These are phyloP conservation scores for Metschnikowia koreensis DNA, from an alignment of 805 yeast species.

Conservation along the genomic window DNA sequence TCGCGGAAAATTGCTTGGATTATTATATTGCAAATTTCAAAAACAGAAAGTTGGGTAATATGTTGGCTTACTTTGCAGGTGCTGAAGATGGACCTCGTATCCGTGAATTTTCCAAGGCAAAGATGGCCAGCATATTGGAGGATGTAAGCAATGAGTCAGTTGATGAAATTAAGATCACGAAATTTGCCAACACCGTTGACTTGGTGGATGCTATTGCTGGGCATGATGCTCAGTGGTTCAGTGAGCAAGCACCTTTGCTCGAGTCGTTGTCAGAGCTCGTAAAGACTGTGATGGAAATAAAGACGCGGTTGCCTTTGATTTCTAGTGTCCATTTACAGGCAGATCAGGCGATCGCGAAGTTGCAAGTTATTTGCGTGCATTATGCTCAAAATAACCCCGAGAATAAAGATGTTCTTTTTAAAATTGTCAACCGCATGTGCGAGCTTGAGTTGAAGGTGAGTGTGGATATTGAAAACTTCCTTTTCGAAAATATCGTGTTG, in stretches of 20 bases:
- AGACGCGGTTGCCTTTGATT: slow-evolving; percentile 36
- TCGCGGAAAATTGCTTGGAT: slow-evolving; percentile 68
- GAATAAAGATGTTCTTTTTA: slow-evolving; percentile 30
- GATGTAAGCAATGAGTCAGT: slow-evolving; percentile 49
- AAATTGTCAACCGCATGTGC: slow-evolving; percentile 36
- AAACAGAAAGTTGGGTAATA: slow-evolving; percentile 61
- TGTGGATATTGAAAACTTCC: slow-evolving; percentile 50
- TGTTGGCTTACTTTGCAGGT: slow-evolving; percentile 64
- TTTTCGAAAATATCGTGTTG: slow-evolving; percentile 55
- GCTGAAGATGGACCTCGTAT: slow-evolving; percentile 55
- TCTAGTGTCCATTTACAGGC: slow-evolving; percentile 69
- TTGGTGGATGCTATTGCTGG: slow-evolving; percentile 52
- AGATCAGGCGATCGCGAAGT: slow-evolving; percentile 62
- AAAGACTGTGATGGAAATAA: slow-evolving; percentile 43
- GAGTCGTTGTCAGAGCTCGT: slow-evolving; percentile 42
- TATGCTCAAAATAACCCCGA: slow-evolving; percentile 26
- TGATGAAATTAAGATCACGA: slow-evolving; percentile 55
- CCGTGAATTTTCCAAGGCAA: slow-evolving; percentile 52
- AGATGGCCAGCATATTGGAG: slow-evolving; percentile 48
- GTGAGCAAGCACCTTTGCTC: slow-evolving; percentile 46
- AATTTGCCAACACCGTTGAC: slow-evolving; percentile 73
- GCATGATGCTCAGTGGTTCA: slow-evolving; percentile 59
- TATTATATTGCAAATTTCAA: slow-evolving; percentile 67
- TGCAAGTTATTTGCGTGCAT: slow-evolving; percentile 45
- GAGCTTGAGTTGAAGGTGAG: slow-evolving; percentile 47